Evolutionary conservation across 768 basidiomycete species (phyloP).

Genomic region (Fomitopsis pulvina): DNA sequence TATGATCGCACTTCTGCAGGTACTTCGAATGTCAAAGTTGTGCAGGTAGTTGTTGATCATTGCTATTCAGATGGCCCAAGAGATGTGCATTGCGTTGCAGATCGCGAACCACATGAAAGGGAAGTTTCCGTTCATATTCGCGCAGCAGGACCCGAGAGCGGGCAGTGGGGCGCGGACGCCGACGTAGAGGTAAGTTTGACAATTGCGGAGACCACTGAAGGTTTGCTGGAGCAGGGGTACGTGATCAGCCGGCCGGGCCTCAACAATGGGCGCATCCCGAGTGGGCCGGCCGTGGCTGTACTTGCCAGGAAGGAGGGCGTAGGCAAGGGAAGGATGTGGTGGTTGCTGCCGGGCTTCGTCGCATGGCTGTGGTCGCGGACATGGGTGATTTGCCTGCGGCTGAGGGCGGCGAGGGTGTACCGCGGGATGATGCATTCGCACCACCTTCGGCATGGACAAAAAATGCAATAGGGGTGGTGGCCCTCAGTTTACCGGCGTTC

Average conservation of each 20-base stretch:
- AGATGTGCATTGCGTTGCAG: conserved; percentile 29
- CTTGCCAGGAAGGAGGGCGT: conserved; percentile 3
- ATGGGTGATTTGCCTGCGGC: conserved; percentile 22
- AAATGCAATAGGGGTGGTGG: conserved; percentile 36
- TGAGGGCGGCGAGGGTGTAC: conserved; percentile 27
- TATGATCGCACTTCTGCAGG: conserved; percentile 40
- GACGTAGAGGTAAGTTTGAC: conserved; percentile 20
- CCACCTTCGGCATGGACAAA: conserved; percentile 39
- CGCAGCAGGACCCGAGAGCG: conserved; percentile 6
- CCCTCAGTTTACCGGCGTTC: conserved; percentile 38
- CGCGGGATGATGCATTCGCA: conserved; percentile 31
- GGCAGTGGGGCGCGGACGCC: conserved; percentile 13
- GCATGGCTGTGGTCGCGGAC: conserved; percentile 14
- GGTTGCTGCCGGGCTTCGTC: conserved; percentile 14
- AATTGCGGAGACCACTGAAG: conserved; percentile 26
- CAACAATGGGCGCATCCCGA: neutral
- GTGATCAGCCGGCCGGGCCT: conserved; percentile 5
- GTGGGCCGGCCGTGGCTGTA: conserved; percentile 1
- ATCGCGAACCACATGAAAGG: conserved; percentile 25
- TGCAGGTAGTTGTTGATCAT: neutral
- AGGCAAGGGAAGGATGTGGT: neutral
- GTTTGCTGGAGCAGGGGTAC: conserved; percentile 24
- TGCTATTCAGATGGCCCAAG: conserved; percentile 38
- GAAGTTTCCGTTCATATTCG: conserved; percentile 4
- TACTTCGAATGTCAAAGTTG: conserved; percentile 11